These are phyloP conservation scores for Petunia axillaris DNA, from an alignment of 257 asterid species.

Conservation along the genomic window DNA sequence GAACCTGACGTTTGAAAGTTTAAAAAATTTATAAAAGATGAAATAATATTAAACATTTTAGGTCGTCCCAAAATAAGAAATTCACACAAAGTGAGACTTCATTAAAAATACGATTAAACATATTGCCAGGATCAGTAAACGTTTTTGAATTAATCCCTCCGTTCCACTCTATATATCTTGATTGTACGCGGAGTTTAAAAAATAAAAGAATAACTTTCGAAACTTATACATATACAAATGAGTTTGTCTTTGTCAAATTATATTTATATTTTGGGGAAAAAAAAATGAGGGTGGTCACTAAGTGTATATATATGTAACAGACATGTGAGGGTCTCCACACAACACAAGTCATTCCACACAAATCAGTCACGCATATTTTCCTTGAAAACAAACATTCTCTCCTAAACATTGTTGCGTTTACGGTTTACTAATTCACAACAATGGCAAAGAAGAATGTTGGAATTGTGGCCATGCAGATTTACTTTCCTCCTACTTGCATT, in stretches of 20 bases:
- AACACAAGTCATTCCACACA: neutral
- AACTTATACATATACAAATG: too few species aligned
- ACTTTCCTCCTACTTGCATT: slow-evolving; percentile 96
- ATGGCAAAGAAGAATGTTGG: slow-evolving; percentile 86
- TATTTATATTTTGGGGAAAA: neutral
- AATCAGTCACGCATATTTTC: slow-evolving; percentile 3
- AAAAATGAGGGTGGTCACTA: neutral
- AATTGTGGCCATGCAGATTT: slow-evolving; percentile 90
- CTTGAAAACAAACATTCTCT: neutral
- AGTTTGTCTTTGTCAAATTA: too few species aligned
- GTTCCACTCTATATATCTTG: too few species aligned
- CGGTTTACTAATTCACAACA: slow-evolving; percentile 28
- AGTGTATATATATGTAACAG: slow-evolving; percentile 3
- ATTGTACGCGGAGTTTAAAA: too few species aligned
- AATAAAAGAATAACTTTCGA: too few species aligned
- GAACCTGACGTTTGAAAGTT: neutral
- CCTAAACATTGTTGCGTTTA: neutral
- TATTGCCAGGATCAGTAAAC: too few species aligned
- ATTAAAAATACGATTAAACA: too few species aligned
- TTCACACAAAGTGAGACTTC: neutral
- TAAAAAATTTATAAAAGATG: neutral
- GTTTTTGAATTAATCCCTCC: too few species aligned
- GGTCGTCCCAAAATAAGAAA: neutral
- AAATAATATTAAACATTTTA: too few species aligned
- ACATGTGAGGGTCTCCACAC: neutral